phyloP scores from a whole-genome alignment of 306 rosid species.

The Inga laurina region DNA sequence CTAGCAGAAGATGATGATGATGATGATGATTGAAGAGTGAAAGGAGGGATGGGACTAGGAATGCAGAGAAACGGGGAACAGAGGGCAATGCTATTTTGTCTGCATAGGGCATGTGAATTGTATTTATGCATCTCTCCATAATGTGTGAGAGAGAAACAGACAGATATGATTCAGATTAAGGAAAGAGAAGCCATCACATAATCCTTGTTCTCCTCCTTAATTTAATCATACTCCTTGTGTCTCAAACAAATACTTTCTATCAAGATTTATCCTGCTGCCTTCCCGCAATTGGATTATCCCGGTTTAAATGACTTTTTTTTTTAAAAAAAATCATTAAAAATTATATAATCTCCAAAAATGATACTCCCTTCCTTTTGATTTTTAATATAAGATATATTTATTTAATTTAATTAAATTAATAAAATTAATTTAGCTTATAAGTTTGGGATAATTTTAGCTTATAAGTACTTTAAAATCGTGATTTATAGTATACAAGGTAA shows the following conservation, averaged over 20 bases:
- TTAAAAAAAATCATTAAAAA: no score
- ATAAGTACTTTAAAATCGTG: no score
- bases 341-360: no score
- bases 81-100: conserved; percentile 40
- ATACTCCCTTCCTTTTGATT: no score
- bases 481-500: no score
- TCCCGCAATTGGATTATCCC: background rate
- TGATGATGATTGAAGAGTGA: background rate
- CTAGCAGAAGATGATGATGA: conserved; percentile 19
- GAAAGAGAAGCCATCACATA: background rate
- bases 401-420: no score
- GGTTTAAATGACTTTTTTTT: background rate
- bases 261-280: background rate
- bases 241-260: background rate
- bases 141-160: background rate
- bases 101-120: conserved; percentile 32
- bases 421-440: no score
- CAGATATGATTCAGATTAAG: background rate
- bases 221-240: background rate
- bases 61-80: conserved; percentile 48
- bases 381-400: no score
- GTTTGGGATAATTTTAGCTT: no score
- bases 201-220: conserved; percentile 17
- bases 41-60: conserved; percentile 12
- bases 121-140: conserved; percentile 25